Evolutionary conservation across 768 basidiomycete species (phyloP).

Genomic region (Psilocybe sp.): DNA sequence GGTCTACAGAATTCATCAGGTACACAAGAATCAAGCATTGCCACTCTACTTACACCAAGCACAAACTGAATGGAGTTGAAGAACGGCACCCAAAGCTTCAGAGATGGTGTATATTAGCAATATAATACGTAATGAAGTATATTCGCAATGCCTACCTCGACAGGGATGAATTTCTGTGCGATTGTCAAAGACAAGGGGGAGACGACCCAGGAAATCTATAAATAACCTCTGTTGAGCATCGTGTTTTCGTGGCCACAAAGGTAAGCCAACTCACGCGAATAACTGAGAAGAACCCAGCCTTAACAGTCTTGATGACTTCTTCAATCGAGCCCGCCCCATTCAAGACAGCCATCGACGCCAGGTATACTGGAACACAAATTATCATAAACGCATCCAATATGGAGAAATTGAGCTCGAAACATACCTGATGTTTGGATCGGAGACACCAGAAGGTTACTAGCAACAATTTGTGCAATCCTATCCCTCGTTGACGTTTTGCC

Average conservation of each 20-base stretch:
- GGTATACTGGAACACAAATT: conserved; percentile 45
- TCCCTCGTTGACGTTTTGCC: conserved; percentile 65
- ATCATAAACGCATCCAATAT: background rate
- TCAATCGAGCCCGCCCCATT: conserved; percentile 70
- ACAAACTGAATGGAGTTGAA: conserved; percentile 78
- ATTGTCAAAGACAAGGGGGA: conserved; percentile 72
- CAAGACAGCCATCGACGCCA: conserved; percentile 81
- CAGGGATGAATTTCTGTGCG: conserved; percentile 78
- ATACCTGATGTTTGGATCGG: conserved; percentile 71
- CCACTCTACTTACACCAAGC: conserved; percentile 56
- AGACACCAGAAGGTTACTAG: conserved; percentile 72
- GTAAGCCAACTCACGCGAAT: conserved; percentile 49
- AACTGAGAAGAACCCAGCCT: conserved; percentile 70
- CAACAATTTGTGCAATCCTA: conserved; percentile 70
- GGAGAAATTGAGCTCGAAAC: conserved; percentile 13
- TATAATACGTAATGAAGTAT: background rate
- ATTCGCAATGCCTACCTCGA: conserved; percentile 48
- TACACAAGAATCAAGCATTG: background rate
- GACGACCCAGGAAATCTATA: conserved; percentile 75
- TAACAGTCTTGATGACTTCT: conserved; percentile 65
- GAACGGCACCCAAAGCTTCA: conserved; percentile 83
- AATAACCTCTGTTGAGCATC: background rate
- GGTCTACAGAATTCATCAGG: conserved; percentile 39
- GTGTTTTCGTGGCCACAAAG: background rate
- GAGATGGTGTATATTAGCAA: conserved; percentile 3